These are phyloP conservation scores for Phytophthora citrophthora DNA, from an alignment of 352 stramenopile species.

Conservation along the genomic window DNA sequence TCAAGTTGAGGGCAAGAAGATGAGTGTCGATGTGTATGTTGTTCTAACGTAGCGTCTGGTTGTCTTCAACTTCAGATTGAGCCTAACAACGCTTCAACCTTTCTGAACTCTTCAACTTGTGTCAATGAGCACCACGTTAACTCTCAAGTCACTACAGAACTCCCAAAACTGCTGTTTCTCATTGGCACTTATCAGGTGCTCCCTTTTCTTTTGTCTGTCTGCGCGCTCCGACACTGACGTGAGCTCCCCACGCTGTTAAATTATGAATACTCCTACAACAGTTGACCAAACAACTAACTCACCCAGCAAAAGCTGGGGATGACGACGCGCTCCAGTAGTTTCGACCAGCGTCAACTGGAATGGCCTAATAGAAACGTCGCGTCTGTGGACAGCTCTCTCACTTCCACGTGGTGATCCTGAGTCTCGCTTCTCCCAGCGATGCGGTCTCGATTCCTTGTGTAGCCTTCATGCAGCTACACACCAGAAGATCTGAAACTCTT, in stretches of 20 bases:
- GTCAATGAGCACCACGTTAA: slow-evolving; percentile 1
- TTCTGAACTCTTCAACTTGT: slow-evolving; percentile 9
- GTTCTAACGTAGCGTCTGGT: slow-evolving; percentile 11
- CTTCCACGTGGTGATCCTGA: slow-evolving; percentile 37
- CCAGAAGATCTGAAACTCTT: slow-evolving; percentile 1
- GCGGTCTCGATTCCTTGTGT: slow-evolving; percentile 3
- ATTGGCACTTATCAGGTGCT: slow-evolving; percentile 15
- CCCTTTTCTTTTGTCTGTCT: slow-evolving; percentile 12
- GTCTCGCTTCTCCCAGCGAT: slow-evolving; percentile 11
- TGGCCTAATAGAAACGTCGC: slow-evolving; percentile 2
- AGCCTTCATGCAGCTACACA: slow-evolving; percentile 24
- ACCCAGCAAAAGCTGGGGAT: not conserved
- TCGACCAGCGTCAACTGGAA: slow-evolving; percentile 4
- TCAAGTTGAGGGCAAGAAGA: not conserved
- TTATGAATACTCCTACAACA: slow-evolving; percentile 34
- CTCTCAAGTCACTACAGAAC: not conserved
- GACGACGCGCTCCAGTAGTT: slow-evolving; percentile 1
- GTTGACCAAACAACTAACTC: slow-evolving; percentile 23
- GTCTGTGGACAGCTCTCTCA: slow-evolving; percentile 13
- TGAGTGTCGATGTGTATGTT: slow-evolving; percentile 4
- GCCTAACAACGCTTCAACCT: slow-evolving; percentile 14
- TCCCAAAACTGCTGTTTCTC: slow-evolving; percentile 21
- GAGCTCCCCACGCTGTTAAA: slow-evolving; percentile 26
- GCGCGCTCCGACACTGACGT: slow-evolving; percentile 3
- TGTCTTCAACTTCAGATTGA: slow-evolving; percentile 20